Percentiles rank a stretch among this genome's conserved stretches.
Conservation (phyloP, 352 stramenopile genomes). For the Blastocystis sp. region DNA sequence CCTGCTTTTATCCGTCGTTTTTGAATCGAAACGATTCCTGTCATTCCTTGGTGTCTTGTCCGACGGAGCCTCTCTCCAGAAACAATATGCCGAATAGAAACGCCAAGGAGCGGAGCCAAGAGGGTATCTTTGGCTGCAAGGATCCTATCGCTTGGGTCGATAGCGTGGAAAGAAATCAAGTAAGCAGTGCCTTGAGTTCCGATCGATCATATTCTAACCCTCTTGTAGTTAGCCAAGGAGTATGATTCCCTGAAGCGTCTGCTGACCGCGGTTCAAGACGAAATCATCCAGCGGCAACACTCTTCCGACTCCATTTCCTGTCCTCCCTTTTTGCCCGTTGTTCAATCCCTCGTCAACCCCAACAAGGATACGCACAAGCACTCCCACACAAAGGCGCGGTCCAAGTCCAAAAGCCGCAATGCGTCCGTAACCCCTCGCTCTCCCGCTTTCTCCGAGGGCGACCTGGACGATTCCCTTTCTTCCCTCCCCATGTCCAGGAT, state of each 20-base stretch:
- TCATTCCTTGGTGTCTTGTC: background rate
- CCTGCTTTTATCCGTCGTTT: background rate
- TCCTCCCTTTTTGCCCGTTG: conserved; percentile 25
- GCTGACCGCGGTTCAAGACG: background rate
- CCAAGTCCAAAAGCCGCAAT: background rate
- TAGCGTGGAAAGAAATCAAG: background rate
- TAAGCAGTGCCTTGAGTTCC: background rate
- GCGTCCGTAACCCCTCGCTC: background rate
- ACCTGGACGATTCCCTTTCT: background rate
- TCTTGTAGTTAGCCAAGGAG: background rate
- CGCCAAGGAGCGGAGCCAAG: background rate
- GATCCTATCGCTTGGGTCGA: background rate
- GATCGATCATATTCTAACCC: background rate
- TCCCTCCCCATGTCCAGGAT: background rate
- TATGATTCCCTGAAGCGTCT: background rate
- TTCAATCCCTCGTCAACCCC: background rate
- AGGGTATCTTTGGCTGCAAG: background rate
- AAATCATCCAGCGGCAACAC: background rate
- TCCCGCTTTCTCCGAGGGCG: background rate
- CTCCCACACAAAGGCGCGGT: background rate
- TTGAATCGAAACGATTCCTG: background rate
- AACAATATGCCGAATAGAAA: background rate
- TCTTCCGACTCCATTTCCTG: conserved; percentile 23
- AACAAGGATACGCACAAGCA: background rate
- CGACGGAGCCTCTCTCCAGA: background rate